Percentiles rank a stretch among this genome's conserved stretches.
phyloP scores from a whole-genome alignment of 2,329 filamentous ascomycete genomes.

The Tolypocladium paradoxum region DNA sequence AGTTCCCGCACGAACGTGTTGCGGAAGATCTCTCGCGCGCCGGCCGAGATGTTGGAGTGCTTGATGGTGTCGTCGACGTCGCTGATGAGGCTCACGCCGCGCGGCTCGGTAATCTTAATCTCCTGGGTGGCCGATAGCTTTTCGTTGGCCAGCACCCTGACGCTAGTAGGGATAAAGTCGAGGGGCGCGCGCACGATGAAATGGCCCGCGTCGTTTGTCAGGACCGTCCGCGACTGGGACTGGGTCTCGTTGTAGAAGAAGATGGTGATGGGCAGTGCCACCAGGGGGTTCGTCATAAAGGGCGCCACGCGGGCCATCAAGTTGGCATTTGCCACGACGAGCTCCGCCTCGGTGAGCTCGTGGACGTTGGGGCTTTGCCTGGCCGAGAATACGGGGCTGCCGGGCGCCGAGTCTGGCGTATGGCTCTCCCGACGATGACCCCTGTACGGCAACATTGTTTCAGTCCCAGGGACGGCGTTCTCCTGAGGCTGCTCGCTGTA shows the following conservation, averaged over 20 bases:
- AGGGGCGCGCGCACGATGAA: constrained; percentile 72
- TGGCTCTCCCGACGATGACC: constrained; percentile 20
- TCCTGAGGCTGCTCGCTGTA: constrained; percentile 59
- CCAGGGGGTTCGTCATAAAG: constrained; percentile 77
- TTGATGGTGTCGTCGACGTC: constrained; percentile 98
- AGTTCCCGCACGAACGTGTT: constrained; percentile 91
- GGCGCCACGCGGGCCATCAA: constrained; percentile 80
- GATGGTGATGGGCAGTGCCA: constrained; percentile 69
- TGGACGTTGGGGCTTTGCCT: constrained; percentile 25
- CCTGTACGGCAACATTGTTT: constrained; percentile 16
- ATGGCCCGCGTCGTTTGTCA: constrained; percentile 82
- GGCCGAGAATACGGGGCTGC: constrained; percentile 30
- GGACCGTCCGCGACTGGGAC: constrained; percentile 74
- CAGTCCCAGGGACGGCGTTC: constrained; percentile 24
- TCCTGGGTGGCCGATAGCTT: constrained; percentile 71
- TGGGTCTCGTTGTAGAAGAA: constrained; percentile 87
- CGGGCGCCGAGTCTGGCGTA: constrained; percentile 28
- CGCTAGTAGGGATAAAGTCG: constrained; percentile 82
- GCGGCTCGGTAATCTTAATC: constrained; percentile 64
- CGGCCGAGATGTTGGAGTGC: constrained; percentile 78
- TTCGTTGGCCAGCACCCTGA: constrained; percentile 79
- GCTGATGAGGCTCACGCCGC: constrained; percentile 84
- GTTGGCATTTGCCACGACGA: constrained; percentile 71
- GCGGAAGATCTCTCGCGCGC: constrained; percentile 87
- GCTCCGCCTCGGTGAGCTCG: constrained; percentile 65